A percentile compares a stretch with the other conserved stretches of the same genome.
phyloP scores from a whole-genome alignment of 495 filamentous ascomycete species.

The Cercophora scortea region DNA sequence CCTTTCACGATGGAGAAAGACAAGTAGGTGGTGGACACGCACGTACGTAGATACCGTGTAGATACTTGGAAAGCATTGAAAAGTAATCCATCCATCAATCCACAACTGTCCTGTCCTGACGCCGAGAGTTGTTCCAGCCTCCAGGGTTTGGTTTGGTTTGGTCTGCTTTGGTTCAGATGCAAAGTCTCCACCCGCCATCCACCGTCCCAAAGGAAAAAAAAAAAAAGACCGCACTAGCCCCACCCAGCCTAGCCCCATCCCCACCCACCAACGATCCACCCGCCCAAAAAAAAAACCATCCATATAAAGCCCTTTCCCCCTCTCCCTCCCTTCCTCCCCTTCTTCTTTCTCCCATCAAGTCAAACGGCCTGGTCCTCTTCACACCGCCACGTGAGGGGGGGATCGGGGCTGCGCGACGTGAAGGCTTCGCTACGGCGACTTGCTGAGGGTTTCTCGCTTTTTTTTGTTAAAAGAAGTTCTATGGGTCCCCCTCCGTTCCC shows the following conservation, averaged over 20 bases:
- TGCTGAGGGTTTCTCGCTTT: conserved; percentile 28
- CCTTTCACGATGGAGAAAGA: neutral
- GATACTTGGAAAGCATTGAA: too few species aligned
- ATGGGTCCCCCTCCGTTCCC: conserved; percentile 33
- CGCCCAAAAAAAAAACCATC: too few species aligned
- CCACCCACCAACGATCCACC: neutral
- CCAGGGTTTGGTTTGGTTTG: too few species aligned
- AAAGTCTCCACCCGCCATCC: too few species aligned
- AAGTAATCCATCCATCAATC: too few species aligned
- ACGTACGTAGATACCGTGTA: too few species aligned
- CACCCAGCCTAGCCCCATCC: neutral
- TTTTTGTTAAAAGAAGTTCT: neutral
- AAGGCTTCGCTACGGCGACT: conserved; percentile 27
- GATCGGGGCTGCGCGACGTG: neutral
- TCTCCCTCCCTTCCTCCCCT: neutral
- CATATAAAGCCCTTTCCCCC: neutral
- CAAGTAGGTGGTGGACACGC: too few species aligned
- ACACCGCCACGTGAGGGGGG: conserved; percentile 27
- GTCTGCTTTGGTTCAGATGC: too few species aligned
- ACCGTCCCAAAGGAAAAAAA: too few species aligned
- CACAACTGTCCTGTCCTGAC: too few species aligned
- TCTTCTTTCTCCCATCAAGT: conserved; percentile 4
- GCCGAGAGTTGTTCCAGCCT: too few species aligned
- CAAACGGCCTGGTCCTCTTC: conserved; percentile 5
- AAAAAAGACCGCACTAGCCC: neutral